Evolutionary conservation across 805 yeast species (phyloP).

Genomic region (Candida ortonii): DNA sequence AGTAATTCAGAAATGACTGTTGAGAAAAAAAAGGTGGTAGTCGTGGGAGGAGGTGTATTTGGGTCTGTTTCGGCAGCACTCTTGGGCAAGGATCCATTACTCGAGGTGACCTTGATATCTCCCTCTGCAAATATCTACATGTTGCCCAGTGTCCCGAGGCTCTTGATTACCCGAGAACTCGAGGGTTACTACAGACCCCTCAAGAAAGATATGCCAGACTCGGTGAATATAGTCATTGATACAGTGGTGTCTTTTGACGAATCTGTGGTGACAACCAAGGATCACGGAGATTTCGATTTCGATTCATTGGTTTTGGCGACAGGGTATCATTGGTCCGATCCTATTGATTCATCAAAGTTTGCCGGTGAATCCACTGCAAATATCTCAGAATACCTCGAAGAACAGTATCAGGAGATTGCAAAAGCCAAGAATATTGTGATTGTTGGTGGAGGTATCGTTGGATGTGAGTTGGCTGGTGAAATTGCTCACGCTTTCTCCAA

Average conservation of each 20-base stretch:
- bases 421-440: slow-evolving; percentile 28
- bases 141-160: slow-evolving; percentile 18
- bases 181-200: slow-evolving; percentile 13
- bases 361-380: slow-evolving; percentile 8
- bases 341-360: slow-evolving; percentile 14
- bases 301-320: slow-evolving; percentile 32
- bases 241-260: slow-evolving; percentile 21
- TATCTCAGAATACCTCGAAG: slow-evolving; percentile 14
- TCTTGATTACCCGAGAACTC: slow-evolving; percentile 10
- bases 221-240: slow-evolving; percentile 24
- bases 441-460: slow-evolving; percentile 35
- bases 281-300: slow-evolving; percentile 13
- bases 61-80: slow-evolving; percentile 11
- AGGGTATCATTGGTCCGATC: slow-evolving; percentile 31
- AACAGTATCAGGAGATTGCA: slow-evolving; percentile 15
- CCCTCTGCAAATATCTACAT: slow-evolving; percentile 8
- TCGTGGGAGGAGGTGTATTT: slow-evolving; percentile 16
- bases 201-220: slow-evolving; percentile 16
- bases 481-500: slow-evolving; percentile 20
- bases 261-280: slow-evolving; percentile 12
- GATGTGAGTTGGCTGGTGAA: slow-evolving; percentile 34
- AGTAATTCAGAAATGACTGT: slow-evolving; percentile 2
- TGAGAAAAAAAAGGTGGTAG: slow-evolving; percentile 5
- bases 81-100: slow-evolving; percentile 3
- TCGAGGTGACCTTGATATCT: slow-evolving; percentile 17